Percentiles rank a stretch among this genome's conserved stretches.
These are phyloP conservation scores for Saccharomyces paradoxus DNA, from an alignment of 805 yeast species.

Conservation along the genomic window DNA sequence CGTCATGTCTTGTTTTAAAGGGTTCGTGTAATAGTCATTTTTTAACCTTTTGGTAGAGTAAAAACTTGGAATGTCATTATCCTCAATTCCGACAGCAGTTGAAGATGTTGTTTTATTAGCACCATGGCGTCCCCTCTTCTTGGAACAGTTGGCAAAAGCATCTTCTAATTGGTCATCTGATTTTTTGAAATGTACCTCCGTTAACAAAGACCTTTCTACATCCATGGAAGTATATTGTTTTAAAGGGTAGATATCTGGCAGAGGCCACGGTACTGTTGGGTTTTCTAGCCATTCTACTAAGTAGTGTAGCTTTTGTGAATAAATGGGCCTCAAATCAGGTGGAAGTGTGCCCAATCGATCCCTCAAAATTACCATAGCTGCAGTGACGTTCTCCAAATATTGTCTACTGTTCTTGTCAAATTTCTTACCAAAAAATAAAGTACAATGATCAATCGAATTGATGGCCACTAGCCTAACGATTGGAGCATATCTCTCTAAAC, in stretches of 20 bases:
- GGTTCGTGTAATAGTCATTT: conserved; percentile 63
- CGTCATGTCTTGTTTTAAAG: conserved; percentile 47
- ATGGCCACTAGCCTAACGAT: conserved; percentile 64
- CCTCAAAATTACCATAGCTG: conserved; percentile 74
- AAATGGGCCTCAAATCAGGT: conserved; percentile 68
- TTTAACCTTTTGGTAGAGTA: conserved; percentile 57
- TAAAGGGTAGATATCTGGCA: conserved; percentile 63
- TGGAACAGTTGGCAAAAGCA: conserved; percentile 19
- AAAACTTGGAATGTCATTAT: conserved; percentile 26
- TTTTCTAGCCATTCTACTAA: conserved; percentile 54
- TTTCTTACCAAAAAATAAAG: conserved; percentile 38
- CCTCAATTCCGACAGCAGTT: conserved; percentile 3
- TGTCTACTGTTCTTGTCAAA: conserved; percentile 29
- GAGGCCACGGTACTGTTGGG: conserved; percentile 53
- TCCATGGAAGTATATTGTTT: conserved; percentile 59
- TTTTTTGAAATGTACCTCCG: conserved; percentile 59
- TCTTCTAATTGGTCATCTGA: conserved; percentile 38
- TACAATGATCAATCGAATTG: conserved; percentile 79
- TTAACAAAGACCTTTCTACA: conserved; percentile 68
- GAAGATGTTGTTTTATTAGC: conserved; percentile 5
- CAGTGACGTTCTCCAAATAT: conserved; percentile 59
- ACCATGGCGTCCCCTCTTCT: conserved; percentile 20
- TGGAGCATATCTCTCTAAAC: conserved; percentile 36
- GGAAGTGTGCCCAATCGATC: conserved; percentile 79
- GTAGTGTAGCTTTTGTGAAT: conserved; percentile 54